Evolutionary conservation across 345 rosid genomes (phyloP).

Genomic region (Bruguiera parviflora): DNA sequence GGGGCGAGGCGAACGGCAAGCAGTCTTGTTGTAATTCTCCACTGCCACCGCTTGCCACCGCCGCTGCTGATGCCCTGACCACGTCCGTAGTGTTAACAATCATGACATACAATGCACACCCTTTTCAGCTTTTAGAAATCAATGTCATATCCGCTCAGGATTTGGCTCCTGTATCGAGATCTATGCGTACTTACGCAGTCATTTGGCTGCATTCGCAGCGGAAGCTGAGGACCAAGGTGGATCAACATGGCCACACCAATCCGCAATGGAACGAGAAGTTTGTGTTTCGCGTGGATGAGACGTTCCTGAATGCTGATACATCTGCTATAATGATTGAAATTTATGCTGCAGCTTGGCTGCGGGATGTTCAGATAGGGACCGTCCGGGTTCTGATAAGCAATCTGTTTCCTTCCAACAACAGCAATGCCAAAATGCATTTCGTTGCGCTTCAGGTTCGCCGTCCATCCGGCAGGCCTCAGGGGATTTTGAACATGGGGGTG

Average conservation of each 20-base stretch:
- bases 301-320: constrained; percentile 49
- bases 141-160: constrained; percentile 77
- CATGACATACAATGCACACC: constrained; percentile 21
- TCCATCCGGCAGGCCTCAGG: constrained; percentile 88
- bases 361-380: constrained; percentile 65
- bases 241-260: constrained; percentile 55
- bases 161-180: constrained; percentile 57
- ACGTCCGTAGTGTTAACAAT: background rate
- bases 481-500: constrained; percentile 68
- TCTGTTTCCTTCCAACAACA: constrained; percentile 34
- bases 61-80: background rate
- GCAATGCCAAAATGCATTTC: constrained; percentile 28
- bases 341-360: constrained; percentile 83
- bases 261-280: constrained; percentile 92
- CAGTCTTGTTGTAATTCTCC: background rate
- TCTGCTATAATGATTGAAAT: constrained; percentile 69
- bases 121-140: constrained; percentile 65
- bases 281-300: constrained; percentile 67
- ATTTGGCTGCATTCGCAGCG: constrained; percentile 70
- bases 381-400: constrained; percentile 57
- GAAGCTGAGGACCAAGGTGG: constrained; percentile 67
- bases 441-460: constrained; percentile 53
- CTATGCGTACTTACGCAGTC: constrained; percentile 82
- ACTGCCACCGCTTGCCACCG: background rate
- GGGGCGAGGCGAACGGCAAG: too few species aligned